Evolutionary conservation across 768 basidiomycete species (phyloP).

Genomic region (Boletellus sp.): DNA sequence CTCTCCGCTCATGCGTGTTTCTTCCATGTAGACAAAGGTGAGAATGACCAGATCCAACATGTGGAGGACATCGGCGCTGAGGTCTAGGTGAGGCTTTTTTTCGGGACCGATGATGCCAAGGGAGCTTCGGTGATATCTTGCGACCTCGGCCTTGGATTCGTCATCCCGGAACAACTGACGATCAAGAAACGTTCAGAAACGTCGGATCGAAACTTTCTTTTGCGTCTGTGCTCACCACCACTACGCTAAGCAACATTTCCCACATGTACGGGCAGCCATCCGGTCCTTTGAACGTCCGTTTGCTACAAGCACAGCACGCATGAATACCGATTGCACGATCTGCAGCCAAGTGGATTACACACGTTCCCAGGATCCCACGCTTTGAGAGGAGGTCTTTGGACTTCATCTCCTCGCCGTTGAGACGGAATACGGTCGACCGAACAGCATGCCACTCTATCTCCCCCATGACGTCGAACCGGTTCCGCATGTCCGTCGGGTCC

Average conservation of each 20-base stretch:
- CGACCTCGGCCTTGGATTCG: slow-evolving; percentile 5
- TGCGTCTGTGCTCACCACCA: slow-evolving; percentile 12
- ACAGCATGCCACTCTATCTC: slow-evolving; percentile 32
- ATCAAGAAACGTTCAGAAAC: background rate
- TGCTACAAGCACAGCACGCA: background rate
- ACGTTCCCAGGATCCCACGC: slow-evolving; percentile 18
- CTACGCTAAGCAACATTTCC: slow-evolving; percentile 16
- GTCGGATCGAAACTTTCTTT: background rate
- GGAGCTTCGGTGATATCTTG: slow-evolving; percentile 14
- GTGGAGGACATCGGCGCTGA: slow-evolving; percentile 12
- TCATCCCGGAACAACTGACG: slow-evolving; percentile 17
- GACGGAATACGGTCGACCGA: slow-evolving; percentile 25
- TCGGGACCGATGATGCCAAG: slow-evolving; percentile 15
- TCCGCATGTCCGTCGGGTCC: slow-evolving; percentile 18
- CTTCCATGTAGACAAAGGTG: slow-evolving; percentile 27
- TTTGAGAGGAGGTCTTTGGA: slow-evolving; percentile 19
- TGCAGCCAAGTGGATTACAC: background rate
- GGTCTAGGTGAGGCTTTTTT: slow-evolving; percentile 10
- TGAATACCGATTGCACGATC: background rate
- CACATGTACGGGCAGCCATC: slow-evolving; percentile 33
- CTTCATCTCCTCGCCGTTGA: slow-evolving; percentile 27
- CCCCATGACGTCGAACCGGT: slow-evolving; percentile 29
- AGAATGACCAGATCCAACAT: slow-evolving; percentile 25
- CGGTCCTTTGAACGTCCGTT: slow-evolving; percentile 28
- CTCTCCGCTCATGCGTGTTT: slow-evolving; percentile 10